phyloP scores from a whole-genome alignment of 805 yeast genomes.

The Lachancea fermentati region DNA sequence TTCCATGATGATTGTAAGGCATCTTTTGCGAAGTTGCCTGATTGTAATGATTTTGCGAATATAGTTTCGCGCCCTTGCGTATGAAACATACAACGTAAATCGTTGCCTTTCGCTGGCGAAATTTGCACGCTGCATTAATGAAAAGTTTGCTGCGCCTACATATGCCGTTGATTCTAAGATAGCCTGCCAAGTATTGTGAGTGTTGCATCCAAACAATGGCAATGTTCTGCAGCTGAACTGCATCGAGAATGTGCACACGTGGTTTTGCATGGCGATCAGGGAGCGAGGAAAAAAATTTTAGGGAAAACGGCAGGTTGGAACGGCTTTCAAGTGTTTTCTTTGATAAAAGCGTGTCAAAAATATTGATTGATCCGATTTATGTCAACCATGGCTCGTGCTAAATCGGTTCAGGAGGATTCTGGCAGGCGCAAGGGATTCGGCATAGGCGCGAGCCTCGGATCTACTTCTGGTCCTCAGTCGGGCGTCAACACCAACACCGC shows the following conservation, averaged over 20 bases:
- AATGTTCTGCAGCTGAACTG: neutral
- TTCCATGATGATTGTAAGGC: too few species aligned
- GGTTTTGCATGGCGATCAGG: neutral
- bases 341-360: neutral
- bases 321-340: neutral
- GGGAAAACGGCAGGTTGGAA: neutral
- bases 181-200: neutral
- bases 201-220: neutral
- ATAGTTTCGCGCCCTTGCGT: too few species aligned
- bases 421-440: neutral
- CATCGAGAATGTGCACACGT: neutral
- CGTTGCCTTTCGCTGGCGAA: too few species aligned
- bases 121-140: neutral
- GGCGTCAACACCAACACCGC: slow-evolving; percentile 7
- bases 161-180: too few species aligned
- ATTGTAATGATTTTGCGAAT: too few species aligned
- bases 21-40: too few species aligned
- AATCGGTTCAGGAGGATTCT: neutral
- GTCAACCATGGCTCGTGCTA: neutral
- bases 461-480: neutral
- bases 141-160: neutral
- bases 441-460: neutral
- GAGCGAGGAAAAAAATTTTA: neutral
- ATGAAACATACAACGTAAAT: too few species aligned
- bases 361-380: neutral